Evolutionary conservation across 352 stramenopile genomes (phyloP), one percentile per base, ranked within the genome.

Genomic region (Pythium periplocum): DNA sequence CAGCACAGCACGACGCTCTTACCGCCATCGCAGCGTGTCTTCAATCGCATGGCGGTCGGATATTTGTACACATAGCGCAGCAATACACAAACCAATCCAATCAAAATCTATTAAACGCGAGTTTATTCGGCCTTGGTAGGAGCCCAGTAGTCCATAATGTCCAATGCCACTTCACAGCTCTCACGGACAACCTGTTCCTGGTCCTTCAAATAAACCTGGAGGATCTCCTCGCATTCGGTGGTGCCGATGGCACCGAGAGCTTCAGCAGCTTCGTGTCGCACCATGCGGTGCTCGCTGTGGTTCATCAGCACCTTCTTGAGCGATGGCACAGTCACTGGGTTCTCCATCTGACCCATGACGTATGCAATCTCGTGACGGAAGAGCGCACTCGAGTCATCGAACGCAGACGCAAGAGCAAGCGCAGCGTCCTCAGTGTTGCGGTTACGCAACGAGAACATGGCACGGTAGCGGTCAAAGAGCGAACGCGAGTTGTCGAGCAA

Each of bases 371-470:
- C 87, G 63, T 96, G 87, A 44, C 87, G 82, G 62, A 96, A 96
- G 6, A 97, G 61, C 36, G 84, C 76, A 64, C 74, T 93, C n/a
- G 66, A 52, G 64, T 95, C 87, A 11, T 69, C 61, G 54, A 96
- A 92, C 10, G 70, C 84, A 31, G 79, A 70, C 2, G 75, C 73
- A 1, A 97, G 71, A 26, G 80, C 85, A 6, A 94, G 60, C 31
- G 84, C 87, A 1, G 90, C 85, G 42, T 97, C 87, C 50, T 86
- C 75, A 40, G 82, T 96, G 66, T 96, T 97, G 52, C 87, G 80
- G 83, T 99, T 99, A 32, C 97, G 86, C 31, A 99, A 69, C 36
- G 93, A 97, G 66, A 99, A 99, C 96, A 99, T 99, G 46, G 96
- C 96, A 41, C 95, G 90, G 69, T 98, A 99, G 48, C 85, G 78